A percentile compares a stretch with the other conserved stretches of the same genome.
phyloP scores from a whole-genome alignment of 208 protist genomes.

The Trypanosomatidae sp. region DNA sequence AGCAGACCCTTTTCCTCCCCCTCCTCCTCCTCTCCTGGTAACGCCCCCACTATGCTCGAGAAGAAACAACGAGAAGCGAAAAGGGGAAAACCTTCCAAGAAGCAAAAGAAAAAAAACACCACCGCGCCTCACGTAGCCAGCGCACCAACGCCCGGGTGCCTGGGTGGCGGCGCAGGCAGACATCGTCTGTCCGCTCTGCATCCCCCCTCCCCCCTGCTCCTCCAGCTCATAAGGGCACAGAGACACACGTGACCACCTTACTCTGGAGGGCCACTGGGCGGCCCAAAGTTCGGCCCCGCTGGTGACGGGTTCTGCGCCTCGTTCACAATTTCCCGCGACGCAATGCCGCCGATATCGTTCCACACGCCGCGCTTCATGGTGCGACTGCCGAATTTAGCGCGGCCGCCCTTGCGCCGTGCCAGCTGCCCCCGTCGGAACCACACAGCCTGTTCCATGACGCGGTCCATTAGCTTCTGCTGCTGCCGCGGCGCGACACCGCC shows the following conservation, averaged over 20 bases:
- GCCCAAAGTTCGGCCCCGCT: conserved; percentile 43
- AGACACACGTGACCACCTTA: conserved; percentile 10
- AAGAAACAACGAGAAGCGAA: background rate
- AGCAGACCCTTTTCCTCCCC: background rate
- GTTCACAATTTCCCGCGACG: conserved; percentile 43
- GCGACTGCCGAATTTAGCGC: conserved; percentile 71
- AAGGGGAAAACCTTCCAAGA: too few species aligned
- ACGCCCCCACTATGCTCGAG: background rate
- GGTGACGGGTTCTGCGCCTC: conserved; percentile 39
- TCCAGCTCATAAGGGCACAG: background rate
- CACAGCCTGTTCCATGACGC: conserved; percentile 60
- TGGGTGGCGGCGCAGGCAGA: background rate
- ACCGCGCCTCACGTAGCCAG: background rate
- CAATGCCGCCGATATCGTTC: conserved; percentile 75
- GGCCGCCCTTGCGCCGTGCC: conserved; percentile 71
- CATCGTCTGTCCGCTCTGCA: background rate
- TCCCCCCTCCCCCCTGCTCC: background rate
- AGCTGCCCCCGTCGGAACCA: conserved; percentile 63
- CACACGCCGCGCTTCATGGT: conserved; percentile 58
- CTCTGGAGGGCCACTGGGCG: conserved; percentile 54
- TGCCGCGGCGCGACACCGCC: conserved; percentile 68
- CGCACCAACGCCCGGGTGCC: too few species aligned
- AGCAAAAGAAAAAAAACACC: background rate
- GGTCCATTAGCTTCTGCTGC: conserved; percentile 79
- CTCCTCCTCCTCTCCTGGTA: background rate